These are phyloP conservation scores for Cercospora sojina DNA, from an alignment of 2,329 filamentous ascomycete genomes.

Conservation along the genomic window DNA sequence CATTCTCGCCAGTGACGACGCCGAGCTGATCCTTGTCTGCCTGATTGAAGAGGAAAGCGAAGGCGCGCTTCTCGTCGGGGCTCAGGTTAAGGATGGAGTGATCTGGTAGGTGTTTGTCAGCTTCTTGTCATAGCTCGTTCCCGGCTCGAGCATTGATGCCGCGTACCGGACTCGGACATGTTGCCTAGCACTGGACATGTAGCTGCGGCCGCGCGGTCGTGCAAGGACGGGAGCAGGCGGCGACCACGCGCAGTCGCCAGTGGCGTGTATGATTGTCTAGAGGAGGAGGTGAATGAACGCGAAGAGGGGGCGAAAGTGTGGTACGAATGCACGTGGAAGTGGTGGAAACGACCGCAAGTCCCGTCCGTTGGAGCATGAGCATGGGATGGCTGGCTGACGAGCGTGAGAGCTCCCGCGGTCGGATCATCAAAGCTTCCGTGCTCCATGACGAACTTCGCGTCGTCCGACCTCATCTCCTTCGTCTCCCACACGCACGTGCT, in stretches of 20 bases:
- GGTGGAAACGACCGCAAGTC: background rate
- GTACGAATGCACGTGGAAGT: constrained; percentile 10
- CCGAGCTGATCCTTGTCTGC: constrained; percentile 89
- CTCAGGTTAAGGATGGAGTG: constrained; percentile 64
- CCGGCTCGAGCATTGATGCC: background rate
- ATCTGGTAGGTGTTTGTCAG: constrained; percentile 27
- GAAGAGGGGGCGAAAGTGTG: background rate
- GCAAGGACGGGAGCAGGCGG: background rate
- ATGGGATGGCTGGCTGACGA: constrained; percentile 3
- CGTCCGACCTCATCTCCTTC: background rate
- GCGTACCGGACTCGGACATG: constrained; percentile 29
- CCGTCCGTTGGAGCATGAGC: background rate
- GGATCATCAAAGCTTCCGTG: background rate
- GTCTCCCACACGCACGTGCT: background rate
- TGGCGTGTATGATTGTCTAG: background rate
- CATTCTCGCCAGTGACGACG: constrained; percentile 92
- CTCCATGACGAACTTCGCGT: background rate
- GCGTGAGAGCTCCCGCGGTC: background rate
- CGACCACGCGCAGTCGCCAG: background rate
- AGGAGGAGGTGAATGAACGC: background rate
- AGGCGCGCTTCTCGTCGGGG: constrained; percentile 88
- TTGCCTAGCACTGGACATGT: constrained; percentile 20
- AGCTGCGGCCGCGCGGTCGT: constrained; percentile 1
- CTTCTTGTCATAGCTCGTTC: background rate
- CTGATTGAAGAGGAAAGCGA: constrained; percentile 87